Evolutionary conservation across 805 yeast species (phyloP).

Genomic region (Saturnispora saitoi): DNA sequence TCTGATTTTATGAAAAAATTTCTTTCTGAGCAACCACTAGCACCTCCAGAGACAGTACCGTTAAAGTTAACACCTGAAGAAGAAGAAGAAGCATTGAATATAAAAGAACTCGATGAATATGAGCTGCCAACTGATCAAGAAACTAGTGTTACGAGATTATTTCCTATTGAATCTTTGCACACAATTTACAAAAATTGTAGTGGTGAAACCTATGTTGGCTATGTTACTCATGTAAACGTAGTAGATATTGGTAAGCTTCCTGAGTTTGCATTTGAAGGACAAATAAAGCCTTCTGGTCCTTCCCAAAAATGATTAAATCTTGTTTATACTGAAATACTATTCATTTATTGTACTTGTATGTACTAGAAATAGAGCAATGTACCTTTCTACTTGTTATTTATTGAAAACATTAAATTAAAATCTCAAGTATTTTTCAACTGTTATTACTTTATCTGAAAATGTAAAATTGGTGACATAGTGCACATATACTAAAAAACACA

Average conservation of each 20-base stretch:
- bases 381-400: too few relatives aligned
- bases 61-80: slow-evolving; percentile 8
- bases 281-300: slow-evolving; percentile 7
- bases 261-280: slow-evolving; percentile 5
- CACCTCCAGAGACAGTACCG: slow-evolving; percentile 2
- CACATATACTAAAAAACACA: too few relatives aligned
- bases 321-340: background rate
- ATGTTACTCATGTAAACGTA: slow-evolving; percentile 9
- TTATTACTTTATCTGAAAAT: too few relatives aligned
- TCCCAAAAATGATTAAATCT: background rate
- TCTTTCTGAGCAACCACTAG: slow-evolving; percentile 6
- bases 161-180: slow-evolving; percentile 11
- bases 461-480: too few relatives aligned
- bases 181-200: slow-evolving; percentile 13
- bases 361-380: too few relatives aligned
- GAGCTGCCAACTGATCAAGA: background rate
- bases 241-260: slow-evolving; percentile 7
- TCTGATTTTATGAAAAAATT: slow-evolving; percentile 7
- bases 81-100: background rate
- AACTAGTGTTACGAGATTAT: slow-evolving; percentile 6
- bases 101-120: background rate
- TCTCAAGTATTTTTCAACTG: too few relatives aligned
- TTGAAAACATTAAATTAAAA: too few relatives aligned
- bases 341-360: background rate
- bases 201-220: slow-evolving; percentile 16